These are phyloP conservation scores for Bassia scoparia DNA, from an alignment of 148 eudicot genomes.

Conservation along the genomic window DNA sequence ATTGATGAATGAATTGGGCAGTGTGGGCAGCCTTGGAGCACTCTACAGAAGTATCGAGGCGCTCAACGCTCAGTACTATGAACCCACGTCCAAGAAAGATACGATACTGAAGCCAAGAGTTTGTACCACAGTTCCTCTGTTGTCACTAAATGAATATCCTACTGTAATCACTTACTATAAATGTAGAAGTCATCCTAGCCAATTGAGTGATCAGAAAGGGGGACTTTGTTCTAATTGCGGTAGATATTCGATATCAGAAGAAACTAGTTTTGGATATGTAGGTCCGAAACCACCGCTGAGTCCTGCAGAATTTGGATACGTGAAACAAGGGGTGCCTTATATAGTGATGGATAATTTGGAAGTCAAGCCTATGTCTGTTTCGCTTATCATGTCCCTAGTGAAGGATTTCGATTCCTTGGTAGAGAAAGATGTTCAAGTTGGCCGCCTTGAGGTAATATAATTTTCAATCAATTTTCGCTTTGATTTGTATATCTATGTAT, in stretches of 20 bases:
- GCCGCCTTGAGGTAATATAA: not conserved
- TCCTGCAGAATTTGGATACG: slow-evolving; percentile 9
- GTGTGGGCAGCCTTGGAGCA: slow-evolving; percentile 20
- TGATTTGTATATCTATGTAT: too few species aligned
- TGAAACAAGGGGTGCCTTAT: slow-evolving; percentile 9
- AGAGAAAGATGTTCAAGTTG: slow-evolving; percentile 6
- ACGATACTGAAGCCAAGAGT: slow-evolving; percentile 5
- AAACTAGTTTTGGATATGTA: not conserved
- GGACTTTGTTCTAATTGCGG: slow-evolving; percentile 10
- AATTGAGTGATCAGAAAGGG: not conserved
- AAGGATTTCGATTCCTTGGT: not conserved
- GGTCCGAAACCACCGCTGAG: not conserved
- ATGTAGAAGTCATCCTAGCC: not conserved
- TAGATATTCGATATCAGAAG: not conserved
- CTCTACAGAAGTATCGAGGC: slow-evolving; percentile 20
- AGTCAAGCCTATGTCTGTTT: slow-evolving; percentile 16
- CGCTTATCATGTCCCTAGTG: not conserved
- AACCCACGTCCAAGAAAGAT: slow-evolving; percentile 12
- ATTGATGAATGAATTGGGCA: not conserved
- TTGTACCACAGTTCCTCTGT: not conserved
- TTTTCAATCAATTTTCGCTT: too few species aligned
- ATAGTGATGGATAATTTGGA: slow-evolving; percentile 27
- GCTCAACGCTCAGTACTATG: slow-evolving; percentile 13
- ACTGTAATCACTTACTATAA: not conserved
- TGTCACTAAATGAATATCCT: not conserved